phyloP scores from a whole-genome alignment of 176 grass and related monocot genomes.

The Tillandsia fasciculata region DNA sequence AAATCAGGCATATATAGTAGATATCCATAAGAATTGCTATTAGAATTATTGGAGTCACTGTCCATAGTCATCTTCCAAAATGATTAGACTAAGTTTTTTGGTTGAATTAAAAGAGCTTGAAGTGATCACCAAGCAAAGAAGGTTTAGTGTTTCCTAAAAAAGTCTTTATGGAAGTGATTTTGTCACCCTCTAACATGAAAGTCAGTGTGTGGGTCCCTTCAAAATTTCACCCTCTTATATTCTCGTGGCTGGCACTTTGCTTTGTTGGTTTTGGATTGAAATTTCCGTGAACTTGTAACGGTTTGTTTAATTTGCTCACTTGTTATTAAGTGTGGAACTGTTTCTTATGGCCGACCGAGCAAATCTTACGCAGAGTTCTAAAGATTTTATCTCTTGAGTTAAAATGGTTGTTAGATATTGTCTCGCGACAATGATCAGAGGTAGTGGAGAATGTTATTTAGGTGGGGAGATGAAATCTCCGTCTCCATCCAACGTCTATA shows the following conservation, averaged over 20 bases:
- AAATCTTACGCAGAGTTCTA: neutral
- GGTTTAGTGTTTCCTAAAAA: too few relatives aligned
- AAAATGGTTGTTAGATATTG: neutral
- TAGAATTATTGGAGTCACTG: too few relatives aligned
- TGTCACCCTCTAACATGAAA: neutral
- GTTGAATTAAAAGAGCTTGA: too few relatives aligned
- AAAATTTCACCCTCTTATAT: too few relatives aligned
- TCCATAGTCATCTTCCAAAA: too few relatives aligned
- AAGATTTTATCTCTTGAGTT: neutral
- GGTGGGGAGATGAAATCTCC: too few relatives aligned
- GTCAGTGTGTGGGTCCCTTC: neutral
- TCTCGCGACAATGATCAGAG: neutral
- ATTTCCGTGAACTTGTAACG: neutral
- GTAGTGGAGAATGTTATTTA: neutral
- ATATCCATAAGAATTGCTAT: too few relatives aligned
- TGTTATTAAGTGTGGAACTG: neutral
- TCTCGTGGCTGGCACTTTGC: neutral
- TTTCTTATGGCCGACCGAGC: conserved; percentile 1
- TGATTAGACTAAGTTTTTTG: too few relatives aligned
- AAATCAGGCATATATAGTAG: too few relatives aligned
- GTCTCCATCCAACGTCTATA: too few relatives aligned
- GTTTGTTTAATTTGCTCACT: neutral
- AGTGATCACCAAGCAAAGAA: too few relatives aligned
- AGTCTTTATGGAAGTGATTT: neutral
- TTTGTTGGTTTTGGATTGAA: neutral